These are phyloP conservation scores for Populus alba DNA, from an alignment of 345 rosid species.

Conservation along the genomic window DNA sequence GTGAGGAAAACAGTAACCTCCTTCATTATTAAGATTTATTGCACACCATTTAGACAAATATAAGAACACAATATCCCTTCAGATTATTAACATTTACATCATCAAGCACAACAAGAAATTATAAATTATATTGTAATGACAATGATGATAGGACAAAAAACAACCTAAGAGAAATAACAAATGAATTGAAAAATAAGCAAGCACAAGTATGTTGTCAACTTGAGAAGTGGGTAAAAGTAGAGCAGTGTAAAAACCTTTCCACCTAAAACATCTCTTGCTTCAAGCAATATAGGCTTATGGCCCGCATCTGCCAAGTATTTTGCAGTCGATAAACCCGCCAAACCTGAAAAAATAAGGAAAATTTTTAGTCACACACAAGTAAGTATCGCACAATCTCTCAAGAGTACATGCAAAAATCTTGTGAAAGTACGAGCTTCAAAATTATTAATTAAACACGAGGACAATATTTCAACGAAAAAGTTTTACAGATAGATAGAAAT, in stretches of 20 bases:
- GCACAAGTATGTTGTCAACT: not conserved
- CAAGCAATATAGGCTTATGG: slow-evolving; percentile 72
- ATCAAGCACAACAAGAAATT: not conserved
- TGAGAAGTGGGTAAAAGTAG: not conserved
- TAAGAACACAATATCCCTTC: not conserved
- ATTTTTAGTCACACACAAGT: not conserved
- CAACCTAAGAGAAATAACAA: not conserved
- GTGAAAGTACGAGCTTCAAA: not conserved
- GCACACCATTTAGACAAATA: not conserved
- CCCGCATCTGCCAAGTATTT: slow-evolving; percentile 97
- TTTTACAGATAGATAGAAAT: not conserved
- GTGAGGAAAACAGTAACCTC: not conserved
- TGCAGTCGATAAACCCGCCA: slow-evolving; percentile 94
- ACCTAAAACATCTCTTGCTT: slow-evolving; percentile 92
- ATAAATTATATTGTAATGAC: not conserved
- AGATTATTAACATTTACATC: not conserved
- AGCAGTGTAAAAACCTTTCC: slow-evolving; percentile 67
- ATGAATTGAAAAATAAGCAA: not conserved
- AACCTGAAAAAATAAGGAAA: slow-evolving; percentile 46
- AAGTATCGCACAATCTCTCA: not conserved
- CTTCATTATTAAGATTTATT: not conserved
- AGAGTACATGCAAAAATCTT: too few relatives aligned
- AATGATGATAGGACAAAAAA: not conserved
- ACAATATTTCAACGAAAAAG: too few relatives aligned
- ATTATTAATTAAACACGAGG: not conserved